Base-by-base conservation (phyloP, 768 basidiomycete species). In the Pisolithus sp. region DNA sequence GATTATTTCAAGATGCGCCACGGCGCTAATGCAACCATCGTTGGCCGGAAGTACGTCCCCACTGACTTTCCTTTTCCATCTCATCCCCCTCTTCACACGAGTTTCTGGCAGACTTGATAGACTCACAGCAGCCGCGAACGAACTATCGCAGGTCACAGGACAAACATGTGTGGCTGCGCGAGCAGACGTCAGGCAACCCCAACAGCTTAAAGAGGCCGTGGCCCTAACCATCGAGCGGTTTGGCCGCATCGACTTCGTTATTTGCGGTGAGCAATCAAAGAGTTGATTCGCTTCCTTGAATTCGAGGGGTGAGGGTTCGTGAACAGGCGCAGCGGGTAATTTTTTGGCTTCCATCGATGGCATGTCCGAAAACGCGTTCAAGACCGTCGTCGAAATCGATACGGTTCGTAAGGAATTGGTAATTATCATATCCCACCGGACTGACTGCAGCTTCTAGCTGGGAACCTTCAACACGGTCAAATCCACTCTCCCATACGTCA, bases 391-490 rank as follows among this genome's bases (percentile, higher is more conserved):
- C 53, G 90, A 93, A 63, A 97, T 97, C 59, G 95, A 98, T 68
- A 86, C 90, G 9, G 90, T 89, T 62, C 9, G 80, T 67, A 40
- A 34, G 13, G 5, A 13, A 13, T 17, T 46, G 49, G 44, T 5
- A 30, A 10, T 40, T 36, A 24, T 43, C 46, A 17, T 21, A 7
- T 36, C 7, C 6, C 21, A 10, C 17, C 12, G 10, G 17, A 20
- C 37, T 34, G 36, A 53, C 31, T n/a, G 17, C 18, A 3, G 10
- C n/a, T 2, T 44, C 37, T 18, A 92, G 87, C 74, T 96, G 26
- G 95, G 95, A 10, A 93, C 92, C 5, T 97, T 82, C 72, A 86
- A 96, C 70, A 97, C 94, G 4, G 78, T 96, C 69, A 97, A 97
- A 65, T 93, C 93, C 1, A 96, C 93, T 2, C 69, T 96, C 18